Conservation (phyloP, 2,329 filamentous ascomycete species). For the Exophiala sideris region DNA sequence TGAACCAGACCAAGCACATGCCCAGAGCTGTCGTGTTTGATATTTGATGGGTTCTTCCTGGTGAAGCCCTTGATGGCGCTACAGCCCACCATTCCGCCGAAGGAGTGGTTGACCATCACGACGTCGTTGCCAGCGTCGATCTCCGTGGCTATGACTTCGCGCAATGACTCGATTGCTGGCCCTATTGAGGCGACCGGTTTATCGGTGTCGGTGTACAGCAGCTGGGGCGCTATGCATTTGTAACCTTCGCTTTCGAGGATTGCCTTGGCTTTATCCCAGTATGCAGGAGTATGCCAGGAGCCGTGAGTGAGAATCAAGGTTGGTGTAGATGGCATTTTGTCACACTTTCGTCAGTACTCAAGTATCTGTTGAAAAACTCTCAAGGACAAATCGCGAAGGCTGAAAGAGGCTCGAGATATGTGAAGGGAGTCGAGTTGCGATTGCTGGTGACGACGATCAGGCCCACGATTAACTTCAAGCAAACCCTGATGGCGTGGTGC, state of each 20-base stretch:
- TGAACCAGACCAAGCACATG: conserved; percentile 45
- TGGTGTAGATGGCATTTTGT: not conserved
- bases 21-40: conserved; percentile 28
- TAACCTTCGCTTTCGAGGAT: conserved; percentile 4
- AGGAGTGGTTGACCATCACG: conserved; percentile 17
- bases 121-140: conserved; percentile 10
- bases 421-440: too few relatives aligned
- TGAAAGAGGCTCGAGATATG: too few relatives aligned
- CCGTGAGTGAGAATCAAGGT: conserved; percentile 18
- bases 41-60: conserved; percentile 5
- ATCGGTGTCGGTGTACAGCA: conserved; percentile 5
- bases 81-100: conserved; percentile 11
- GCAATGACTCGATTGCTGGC: conserved; percentile 1
- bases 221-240: conserved; percentile 6
- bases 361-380: too few relatives aligned
- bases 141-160: conserved; percentile 6
- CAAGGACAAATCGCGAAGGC: too few relatives aligned
- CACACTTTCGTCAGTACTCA: too few relatives aligned
- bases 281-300: conserved; percentile 15
- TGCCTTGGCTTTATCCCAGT: conserved; percentile 6
- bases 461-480: too few relatives aligned
- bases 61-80: conserved; percentile 16
- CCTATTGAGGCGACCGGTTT: conserved; percentile 5
- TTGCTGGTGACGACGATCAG: too few relatives aligned
- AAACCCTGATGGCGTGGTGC: conserved; percentile 25